A percentile compares a stretch with the other conserved stretches of the same genome.
These are phyloP conservation scores for Saccharomycopsis lassenensis DNA, from an alignment of 805 yeast genomes.

Conservation along the genomic window DNA sequence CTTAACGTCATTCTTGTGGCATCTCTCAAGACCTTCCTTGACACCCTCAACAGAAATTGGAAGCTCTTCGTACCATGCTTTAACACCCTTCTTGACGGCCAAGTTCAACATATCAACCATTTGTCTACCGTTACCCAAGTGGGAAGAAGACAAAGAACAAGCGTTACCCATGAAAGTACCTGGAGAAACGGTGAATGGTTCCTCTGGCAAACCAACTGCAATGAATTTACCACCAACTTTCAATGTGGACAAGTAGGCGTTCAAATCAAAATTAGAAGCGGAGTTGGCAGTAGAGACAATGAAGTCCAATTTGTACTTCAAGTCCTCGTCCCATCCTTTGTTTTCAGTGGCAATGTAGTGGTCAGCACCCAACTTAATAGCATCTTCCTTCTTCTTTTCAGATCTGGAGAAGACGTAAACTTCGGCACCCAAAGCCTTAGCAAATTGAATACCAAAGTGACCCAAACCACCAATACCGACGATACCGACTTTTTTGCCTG, in stretches of 20 bases:
- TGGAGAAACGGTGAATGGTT: constrained; percentile 34
- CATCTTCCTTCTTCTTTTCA: constrained; percentile 38
- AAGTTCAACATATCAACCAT: constrained; percentile 28
- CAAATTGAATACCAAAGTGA: constrained; percentile 49
- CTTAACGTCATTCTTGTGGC: constrained; percentile 27
- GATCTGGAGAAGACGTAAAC: constrained; percentile 48
- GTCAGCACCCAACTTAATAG: constrained; percentile 43
- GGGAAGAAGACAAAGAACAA: constrained; percentile 24
- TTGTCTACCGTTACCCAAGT: constrained; percentile 28
- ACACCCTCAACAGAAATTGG: constrained; percentile 27
- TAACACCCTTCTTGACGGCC: constrained; percentile 28
- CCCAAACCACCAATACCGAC: constrained; percentile 63
- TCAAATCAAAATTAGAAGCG: constrained; percentile 37
- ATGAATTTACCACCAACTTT: constrained; percentile 49
- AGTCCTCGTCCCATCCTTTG: constrained; percentile 26
- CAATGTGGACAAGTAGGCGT: constrained; percentile 37
- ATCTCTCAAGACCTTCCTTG: constrained; percentile 26
- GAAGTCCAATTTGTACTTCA: constrained; percentile 33
- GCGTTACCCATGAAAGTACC: constrained; percentile 26
- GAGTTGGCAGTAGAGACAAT: constrained; percentile 45
- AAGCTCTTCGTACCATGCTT: constrained; percentile 28
- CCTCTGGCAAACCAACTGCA: constrained; percentile 58
- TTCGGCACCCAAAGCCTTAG: constrained; percentile 53
- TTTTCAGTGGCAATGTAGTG: constrained; percentile 40
- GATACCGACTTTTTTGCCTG: constrained; percentile 41